phyloP scores from a whole-genome alignment of 345 rosid species.

The Salix brachista region DNA sequence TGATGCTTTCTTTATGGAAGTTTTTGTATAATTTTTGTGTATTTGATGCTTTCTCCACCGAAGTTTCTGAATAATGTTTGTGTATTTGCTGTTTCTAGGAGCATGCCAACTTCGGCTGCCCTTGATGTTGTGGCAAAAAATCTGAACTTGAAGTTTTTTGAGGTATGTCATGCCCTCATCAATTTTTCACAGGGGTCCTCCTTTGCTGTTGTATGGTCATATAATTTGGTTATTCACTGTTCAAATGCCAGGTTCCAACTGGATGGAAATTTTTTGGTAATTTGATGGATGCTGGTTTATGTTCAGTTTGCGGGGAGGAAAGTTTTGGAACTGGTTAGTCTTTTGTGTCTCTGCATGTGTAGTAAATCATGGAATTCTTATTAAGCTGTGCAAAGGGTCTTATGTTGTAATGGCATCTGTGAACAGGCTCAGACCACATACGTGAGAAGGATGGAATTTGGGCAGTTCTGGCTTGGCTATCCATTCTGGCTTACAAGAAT shows the following conservation, averaged over 20 bases:
- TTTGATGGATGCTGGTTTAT: slow-evolving; percentile 96
- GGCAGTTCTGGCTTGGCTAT: slow-evolving; percentile 99
- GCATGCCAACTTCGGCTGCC: slow-evolving; percentile 99
- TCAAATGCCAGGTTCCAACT: slow-evolving; percentile 72
- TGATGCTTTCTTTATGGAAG: neutral
- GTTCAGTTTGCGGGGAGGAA: slow-evolving; percentile 98
- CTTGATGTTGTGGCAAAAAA: slow-evolving; percentile 92
- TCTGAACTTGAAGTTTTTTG: slow-evolving; percentile 86
- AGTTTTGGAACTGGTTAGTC: slow-evolving; percentile 96
- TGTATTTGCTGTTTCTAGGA: slow-evolving; percentile 50
- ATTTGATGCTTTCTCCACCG: neutral
- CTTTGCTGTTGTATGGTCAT: neutral
- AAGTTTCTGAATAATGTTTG: neutral
- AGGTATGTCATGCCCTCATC: slow-evolving; percentile 42
- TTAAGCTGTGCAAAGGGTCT: neutral
- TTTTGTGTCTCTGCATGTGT: slow-evolving; percentile 8
- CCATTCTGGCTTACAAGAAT: slow-evolving; percentile 84
- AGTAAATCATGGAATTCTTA: neutral
- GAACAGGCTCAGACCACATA: slow-evolving; percentile 90
- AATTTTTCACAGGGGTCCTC: neutral
- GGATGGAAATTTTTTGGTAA: slow-evolving; percentile 99
- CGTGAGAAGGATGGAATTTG: slow-evolving; percentile 98
- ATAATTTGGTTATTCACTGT: slow-evolving; percentile 18
- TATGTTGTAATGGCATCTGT: slow-evolving; percentile 15
- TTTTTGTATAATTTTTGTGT: slow-evolving; percentile 1